A percentile compares a stretch with the other conserved stretches of the same genome.
phyloP scores from a whole-genome alignment of 2,329 filamentous ascomycete genomes.

The Metarhizium guizhouense region DNA sequence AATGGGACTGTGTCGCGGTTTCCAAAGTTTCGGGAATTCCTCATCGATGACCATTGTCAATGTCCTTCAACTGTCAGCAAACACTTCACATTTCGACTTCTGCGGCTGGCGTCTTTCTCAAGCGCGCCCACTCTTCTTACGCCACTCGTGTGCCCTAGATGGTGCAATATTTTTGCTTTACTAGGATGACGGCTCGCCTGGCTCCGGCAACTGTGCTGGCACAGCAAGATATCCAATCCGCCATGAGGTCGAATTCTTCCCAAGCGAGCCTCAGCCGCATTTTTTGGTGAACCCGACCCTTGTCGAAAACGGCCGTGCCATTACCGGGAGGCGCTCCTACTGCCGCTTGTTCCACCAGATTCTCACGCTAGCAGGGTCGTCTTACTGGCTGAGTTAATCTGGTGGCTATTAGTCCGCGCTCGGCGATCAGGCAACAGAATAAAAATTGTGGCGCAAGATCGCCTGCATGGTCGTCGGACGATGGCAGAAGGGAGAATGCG shows the following conservation, averaged over 20 bases:
- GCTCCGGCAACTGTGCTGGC: too few species aligned
- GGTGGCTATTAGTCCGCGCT: slow-evolving; percentile 1
- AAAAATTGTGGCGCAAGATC: slow-evolving; percentile 5
- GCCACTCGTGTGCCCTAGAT: too few species aligned
- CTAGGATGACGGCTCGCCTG: too few species aligned
- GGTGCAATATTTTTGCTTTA: too few species aligned
- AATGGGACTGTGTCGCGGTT: background rate
- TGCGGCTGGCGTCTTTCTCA: too few species aligned
- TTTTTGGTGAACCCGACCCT: background rate
- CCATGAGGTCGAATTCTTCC: background rate
- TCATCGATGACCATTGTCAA: background rate
- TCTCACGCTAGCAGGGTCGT: background rate
- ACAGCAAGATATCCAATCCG: too few species aligned
- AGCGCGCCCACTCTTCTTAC: too few species aligned
- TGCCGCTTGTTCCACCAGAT: background rate
- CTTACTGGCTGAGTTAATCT: slow-evolving; percentile 3
- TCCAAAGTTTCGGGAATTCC: background rate
- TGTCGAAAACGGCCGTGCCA: background rate
- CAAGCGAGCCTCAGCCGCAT: background rate
- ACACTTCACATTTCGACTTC: background rate
- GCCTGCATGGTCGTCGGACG: background rate
- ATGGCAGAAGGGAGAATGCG: background rate
- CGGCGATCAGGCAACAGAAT: slow-evolving; percentile 12
- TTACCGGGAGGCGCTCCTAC: slow-evolving; percentile 1
- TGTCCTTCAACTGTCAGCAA: background rate